These are phyloP conservation scores for Ceratobasidium sp. DNA, from an alignment of 1,284 basidiomycete genomes.

Conservation along the genomic window DNA sequence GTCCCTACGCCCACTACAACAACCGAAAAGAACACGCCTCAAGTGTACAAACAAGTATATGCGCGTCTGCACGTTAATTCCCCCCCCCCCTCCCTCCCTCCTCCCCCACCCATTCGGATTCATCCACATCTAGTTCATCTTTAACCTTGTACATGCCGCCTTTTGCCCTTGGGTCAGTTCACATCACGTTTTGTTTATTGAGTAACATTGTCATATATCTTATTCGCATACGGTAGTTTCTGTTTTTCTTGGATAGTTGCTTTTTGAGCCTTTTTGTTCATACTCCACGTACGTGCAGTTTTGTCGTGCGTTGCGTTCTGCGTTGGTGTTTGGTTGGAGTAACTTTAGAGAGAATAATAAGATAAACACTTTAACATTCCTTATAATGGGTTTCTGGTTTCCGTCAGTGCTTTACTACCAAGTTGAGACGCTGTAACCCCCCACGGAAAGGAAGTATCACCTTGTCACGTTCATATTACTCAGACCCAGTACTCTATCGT, in stretches of 20 bases:
- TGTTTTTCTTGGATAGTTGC: background rate
- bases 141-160: slow-evolving; percentile 10
- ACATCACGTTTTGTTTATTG: background rate
- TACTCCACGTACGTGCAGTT: slow-evolving; percentile 21
- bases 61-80: background rate
- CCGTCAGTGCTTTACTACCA: too few relatives aligned
- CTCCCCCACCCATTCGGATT: slow-evolving; percentile 9
- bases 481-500: too few relatives aligned
- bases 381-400: background rate
- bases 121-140: slow-evolving; percentile 5
- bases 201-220: slow-evolving; percentile 22
- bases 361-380: background rate
- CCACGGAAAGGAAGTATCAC: too few relatives aligned
- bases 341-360: slow-evolving; percentile 21
- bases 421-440: too few relatives aligned
- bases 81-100: too few relatives aligned
- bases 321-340: slow-evolving; percentile 1
- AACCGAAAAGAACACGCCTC: background rate
- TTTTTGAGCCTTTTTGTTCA: background rate
- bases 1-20: background rate
- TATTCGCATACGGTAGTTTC: slow-evolving; percentile 14
- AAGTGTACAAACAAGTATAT: slow-evolving; percentile 10
- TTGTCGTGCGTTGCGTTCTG: slow-evolving; percentile 9
- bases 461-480: too few relatives aligned
- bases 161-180: background rate